Evolutionary conservation across 116 monocot genomes (phyloP).

Genomic region (Zostera marina): DNA sequence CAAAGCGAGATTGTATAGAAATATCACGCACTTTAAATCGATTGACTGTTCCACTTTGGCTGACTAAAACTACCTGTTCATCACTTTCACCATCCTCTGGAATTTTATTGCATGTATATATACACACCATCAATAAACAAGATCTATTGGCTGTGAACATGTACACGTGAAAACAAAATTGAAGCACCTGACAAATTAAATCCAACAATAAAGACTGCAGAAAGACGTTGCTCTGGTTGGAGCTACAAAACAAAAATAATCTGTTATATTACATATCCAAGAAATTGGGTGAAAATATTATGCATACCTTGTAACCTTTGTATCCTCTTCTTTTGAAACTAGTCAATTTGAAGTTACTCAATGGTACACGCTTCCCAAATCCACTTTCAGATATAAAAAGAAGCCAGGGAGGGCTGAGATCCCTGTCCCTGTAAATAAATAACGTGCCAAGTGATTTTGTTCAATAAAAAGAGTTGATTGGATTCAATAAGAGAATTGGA

Average conservation of each 20-base stretch:
- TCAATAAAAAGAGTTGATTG: neutral
- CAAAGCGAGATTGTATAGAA: constrained; percentile 60
- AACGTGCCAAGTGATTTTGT: neutral
- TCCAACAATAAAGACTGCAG: constrained; percentile 88
- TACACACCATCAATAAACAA: neutral
- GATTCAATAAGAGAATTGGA: neutral
- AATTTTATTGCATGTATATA: constrained; percentile 3
- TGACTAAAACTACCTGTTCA: constrained; percentile 85
- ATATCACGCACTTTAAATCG: constrained; percentile 94
- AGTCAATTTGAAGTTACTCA: constrained; percentile 58
- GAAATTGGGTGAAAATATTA: neutral
- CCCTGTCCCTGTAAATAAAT: constrained; percentile 32
- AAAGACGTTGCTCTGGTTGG: constrained; percentile 50
- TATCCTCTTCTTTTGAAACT: constrained; percentile 63
- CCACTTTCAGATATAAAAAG: constrained; percentile 89
- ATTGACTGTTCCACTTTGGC: constrained; percentile 89
- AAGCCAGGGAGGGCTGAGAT: constrained; percentile 73
- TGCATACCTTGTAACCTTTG: constrained; percentile 71
- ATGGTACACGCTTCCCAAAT: constrained; percentile 78
- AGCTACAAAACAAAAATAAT: constrained; percentile 21
- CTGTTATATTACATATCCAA: too few species aligned
- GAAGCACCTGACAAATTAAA: constrained; percentile 52
- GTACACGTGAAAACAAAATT: neutral
- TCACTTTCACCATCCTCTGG: constrained; percentile 91
- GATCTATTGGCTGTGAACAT: neutral